A percentile compares a stretch with the other conserved stretches of the same genome.
phyloP scores from a whole-genome alignment of 352 stramenopile genomes.

The Globisporangium spinosum region DNA sequence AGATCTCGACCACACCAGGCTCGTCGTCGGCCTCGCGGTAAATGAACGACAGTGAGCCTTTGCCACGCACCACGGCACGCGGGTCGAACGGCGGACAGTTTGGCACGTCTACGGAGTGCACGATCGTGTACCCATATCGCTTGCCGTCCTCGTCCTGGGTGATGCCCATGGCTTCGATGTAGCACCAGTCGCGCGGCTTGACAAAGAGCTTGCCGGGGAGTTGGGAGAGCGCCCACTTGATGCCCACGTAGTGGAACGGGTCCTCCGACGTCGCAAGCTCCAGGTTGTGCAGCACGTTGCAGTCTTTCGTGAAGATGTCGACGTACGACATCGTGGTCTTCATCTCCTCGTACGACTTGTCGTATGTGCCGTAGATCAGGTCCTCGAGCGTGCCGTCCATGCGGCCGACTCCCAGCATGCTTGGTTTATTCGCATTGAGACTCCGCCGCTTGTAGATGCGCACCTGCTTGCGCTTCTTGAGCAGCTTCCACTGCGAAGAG shows the following conservation, averaged over 20 bases:
- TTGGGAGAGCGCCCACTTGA: constrained; percentile 53
- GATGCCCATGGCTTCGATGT: constrained; percentile 48
- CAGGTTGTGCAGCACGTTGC: constrained; percentile 36
- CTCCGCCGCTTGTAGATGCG: constrained; percentile 37
- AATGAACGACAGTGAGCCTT: constrained; percentile 29
- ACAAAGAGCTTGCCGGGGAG: constrained; percentile 27
- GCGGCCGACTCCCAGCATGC: constrained; percentile 38
- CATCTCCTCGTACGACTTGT: constrained; percentile 35
- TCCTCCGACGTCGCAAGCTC: constrained; percentile 34
- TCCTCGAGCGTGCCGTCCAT: constrained; percentile 51
- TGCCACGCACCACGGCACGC: constrained; percentile 27
- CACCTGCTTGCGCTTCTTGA: constrained; percentile 27
- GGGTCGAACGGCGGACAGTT: constrained; percentile 36
- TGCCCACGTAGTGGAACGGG: constrained; percentile 45
- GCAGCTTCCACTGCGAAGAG: constrained; percentile 15
- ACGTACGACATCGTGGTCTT: constrained; percentile 36
- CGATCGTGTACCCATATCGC: constrained; percentile 40
- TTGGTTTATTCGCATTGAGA: constrained; percentile 18
- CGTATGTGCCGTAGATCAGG: constrained; percentile 46
- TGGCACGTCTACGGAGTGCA: constrained; percentile 44
- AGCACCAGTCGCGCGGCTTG: constrained; percentile 27
- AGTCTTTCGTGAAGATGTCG: constrained; percentile 36
- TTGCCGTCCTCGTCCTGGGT: constrained; percentile 25
- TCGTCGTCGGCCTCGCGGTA: constrained; percentile 32
- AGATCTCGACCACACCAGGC: constrained; percentile 38